Evolutionary conservation across 1,284 basidiomycete genomes (phyloP).

Genomic region (Tausonia pullulans): DNA sequence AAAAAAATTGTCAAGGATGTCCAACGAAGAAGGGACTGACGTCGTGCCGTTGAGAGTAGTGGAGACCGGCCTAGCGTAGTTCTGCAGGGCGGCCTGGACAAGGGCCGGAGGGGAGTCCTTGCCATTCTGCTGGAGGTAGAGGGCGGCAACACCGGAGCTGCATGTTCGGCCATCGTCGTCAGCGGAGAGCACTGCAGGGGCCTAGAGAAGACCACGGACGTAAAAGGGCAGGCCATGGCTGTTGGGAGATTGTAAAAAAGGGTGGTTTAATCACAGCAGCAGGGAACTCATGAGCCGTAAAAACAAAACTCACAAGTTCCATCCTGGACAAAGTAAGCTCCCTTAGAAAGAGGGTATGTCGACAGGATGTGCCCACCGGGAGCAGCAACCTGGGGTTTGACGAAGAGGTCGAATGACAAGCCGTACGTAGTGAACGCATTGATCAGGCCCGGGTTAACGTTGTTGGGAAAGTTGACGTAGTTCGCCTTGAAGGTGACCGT

Average conservation of each 20-base stretch:
- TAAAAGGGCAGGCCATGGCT: no score
- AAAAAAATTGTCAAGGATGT: no score
- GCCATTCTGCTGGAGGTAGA: conserved; percentile 49
- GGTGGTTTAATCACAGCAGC: no score
- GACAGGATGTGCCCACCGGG: conserved; percentile 15
- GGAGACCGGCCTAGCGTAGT: conserved; percentile 44
- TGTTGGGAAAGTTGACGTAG: conserved; percentile 7
- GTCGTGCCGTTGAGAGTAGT: conserved; percentile 43
- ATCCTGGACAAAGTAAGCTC: not conserved
- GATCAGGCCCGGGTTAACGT: not conserved
- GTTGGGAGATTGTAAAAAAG: no score
- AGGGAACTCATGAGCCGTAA: no score
- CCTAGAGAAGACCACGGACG: no score
- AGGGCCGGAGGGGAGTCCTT: conserved; percentile 17
- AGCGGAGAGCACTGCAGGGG: no score
- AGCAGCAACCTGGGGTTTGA: conserved; percentile 2
- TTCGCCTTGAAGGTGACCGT: not conserved
- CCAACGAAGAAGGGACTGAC: no score
- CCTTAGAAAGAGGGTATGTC: conserved; percentile 8
- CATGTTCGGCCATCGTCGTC: conserved; percentile 28
- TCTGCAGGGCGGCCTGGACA: conserved; percentile 47
- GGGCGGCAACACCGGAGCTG: conserved; percentile 52
- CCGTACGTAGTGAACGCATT: conserved; percentile 6
- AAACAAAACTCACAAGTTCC: not conserved
- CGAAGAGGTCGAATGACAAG: conserved; percentile 3